These are phyloP conservation scores for Globisporangium paroecandrum DNA, from an alignment of 352 stramenopile genomes.

Conservation along the genomic window DNA sequence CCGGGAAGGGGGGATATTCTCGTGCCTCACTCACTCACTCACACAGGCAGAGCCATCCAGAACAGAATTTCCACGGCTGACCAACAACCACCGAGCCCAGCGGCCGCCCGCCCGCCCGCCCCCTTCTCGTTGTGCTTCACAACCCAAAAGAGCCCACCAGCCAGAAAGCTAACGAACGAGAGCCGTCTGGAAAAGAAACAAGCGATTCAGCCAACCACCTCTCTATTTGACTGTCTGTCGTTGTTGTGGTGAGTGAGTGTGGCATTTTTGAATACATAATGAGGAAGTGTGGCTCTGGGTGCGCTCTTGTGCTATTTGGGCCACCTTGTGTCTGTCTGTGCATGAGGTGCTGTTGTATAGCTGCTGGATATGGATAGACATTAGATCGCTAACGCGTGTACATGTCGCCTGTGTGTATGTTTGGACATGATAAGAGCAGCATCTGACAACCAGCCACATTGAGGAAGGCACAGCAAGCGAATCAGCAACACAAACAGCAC, in stretches of 20 bases:
- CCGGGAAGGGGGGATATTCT: no score
- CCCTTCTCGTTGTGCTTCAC: constrained; percentile 15
- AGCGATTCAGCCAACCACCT: constrained; percentile 8
- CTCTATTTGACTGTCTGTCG: neutral
- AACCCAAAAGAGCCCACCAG: constrained; percentile 2
- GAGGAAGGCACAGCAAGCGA: no score
- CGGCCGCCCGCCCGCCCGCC: neutral
- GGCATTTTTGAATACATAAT: neutral
- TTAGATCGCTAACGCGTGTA: no score
- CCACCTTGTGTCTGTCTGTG: no score
- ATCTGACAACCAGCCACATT: no score
- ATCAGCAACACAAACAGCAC: neutral
- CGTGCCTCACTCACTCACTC: no score
- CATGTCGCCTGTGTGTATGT: no score
- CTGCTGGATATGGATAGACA: no score
- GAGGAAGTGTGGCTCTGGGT: neutral
- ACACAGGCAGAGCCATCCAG: constrained; percentile 3
- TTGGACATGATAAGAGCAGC: no score
- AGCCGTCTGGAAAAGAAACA: neutral
- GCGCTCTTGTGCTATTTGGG: neutral
- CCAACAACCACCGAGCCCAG: constrained; percentile 25
- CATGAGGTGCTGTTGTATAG: no score
- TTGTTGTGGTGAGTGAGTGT: neutral
- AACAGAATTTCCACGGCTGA: constrained; percentile 30
- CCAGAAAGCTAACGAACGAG: neutral